A percentile compares a stretch with the other conserved stretches of the same genome.
These are phyloP conservation scores for Podospora sp. DNA, from an alignment of 495 filamentous ascomycete genomes.

Conservation along the genomic window DNA sequence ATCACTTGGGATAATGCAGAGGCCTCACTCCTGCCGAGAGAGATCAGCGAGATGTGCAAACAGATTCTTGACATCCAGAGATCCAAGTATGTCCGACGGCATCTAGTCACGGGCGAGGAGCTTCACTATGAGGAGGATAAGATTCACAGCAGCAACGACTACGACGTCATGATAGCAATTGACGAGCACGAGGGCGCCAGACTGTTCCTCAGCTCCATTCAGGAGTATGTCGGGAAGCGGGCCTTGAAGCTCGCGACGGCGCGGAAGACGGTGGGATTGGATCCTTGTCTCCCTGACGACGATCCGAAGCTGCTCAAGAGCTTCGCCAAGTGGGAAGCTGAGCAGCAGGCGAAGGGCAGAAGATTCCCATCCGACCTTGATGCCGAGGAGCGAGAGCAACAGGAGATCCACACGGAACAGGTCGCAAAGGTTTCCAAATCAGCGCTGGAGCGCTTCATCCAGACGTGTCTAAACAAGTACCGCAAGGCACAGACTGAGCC, in stretches of 20 bases:
- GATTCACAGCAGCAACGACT: conserved; percentile 52
- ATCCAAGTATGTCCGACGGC: conserved; percentile 62
- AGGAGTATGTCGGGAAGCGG: conserved; percentile 61
- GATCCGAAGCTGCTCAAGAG: conserved; percentile 21
- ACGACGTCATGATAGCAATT: conserved; percentile 48
- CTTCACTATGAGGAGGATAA: conserved; percentile 67
- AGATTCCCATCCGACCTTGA: conserved; percentile 15
- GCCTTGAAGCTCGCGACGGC: conserved; percentile 53
- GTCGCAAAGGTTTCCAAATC: conserved; percentile 77
- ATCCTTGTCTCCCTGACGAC: conserved; percentile 32
- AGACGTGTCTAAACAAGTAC: conserved; percentile 85
- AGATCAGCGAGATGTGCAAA: conserved; percentile 68
- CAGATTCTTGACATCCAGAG: conserved; percentile 66
- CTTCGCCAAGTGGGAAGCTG: conserved; percentile 26
- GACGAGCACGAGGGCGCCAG: conserved; percentile 86
- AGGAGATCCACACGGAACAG: conserved; percentile 56
- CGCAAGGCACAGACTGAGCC: conserved; percentile 86
- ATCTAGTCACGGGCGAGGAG: conserved; percentile 47
- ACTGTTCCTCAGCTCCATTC: conserved; percentile 76
- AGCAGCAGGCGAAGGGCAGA: conserved; percentile 4
- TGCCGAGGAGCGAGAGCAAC: conserved; percentile 10
- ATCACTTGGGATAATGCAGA: conserved; percentile 80
- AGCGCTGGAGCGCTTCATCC: conserved; percentile 74
- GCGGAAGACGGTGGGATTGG: conserved; percentile 47
- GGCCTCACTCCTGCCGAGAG: conserved; percentile 66